Evolutionary conservation across 805 yeast species (phyloP).

Genomic region (Phaffomyces opuntiae): DNA sequence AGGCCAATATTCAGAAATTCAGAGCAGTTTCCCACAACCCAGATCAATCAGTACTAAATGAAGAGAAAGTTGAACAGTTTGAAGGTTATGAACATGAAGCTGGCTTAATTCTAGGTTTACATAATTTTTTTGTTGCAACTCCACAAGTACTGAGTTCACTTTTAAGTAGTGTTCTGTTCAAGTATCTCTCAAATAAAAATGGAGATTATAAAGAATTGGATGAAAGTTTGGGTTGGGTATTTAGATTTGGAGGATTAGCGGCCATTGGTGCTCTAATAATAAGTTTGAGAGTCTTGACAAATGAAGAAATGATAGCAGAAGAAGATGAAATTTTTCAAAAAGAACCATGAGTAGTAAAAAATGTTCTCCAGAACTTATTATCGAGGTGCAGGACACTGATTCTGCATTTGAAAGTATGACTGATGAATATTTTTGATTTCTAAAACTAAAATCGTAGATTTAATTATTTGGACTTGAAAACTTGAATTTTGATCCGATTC

Average conservation of each 20-base stretch:
- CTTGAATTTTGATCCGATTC: background rate
- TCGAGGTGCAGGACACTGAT: too few species aligned
- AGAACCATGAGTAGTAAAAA: background rate
- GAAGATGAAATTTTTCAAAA: constrained; percentile 13
- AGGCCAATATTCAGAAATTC: constrained; percentile 23
- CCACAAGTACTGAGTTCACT: constrained; percentile 51
- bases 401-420: too few species aligned
- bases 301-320: constrained; percentile 30
- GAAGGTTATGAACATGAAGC: constrained; percentile 44
- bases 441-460: too few species aligned
- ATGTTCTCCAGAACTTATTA: too few species aligned
- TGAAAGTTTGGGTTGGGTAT: constrained; percentile 48
- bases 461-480: too few species aligned
- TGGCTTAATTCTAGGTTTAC: constrained; percentile 50
- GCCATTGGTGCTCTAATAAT: constrained; percentile 39
- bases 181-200: constrained; percentile 24
- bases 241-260: constrained; percentile 46
- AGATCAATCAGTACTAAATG: constrained; percentile 1
- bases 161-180: constrained; percentile 40
- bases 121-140: constrained; percentile 50
- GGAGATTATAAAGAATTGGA: constrained; percentile 27
- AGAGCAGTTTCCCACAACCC: background rate
- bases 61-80: constrained; percentile 24
- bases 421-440: too few species aligned
- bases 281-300: constrained; percentile 36